These are phyloP conservation scores for Pythium oligandrum DNA, from an alignment of 352 stramenopile genomes.

Conservation along the genomic window DNA sequence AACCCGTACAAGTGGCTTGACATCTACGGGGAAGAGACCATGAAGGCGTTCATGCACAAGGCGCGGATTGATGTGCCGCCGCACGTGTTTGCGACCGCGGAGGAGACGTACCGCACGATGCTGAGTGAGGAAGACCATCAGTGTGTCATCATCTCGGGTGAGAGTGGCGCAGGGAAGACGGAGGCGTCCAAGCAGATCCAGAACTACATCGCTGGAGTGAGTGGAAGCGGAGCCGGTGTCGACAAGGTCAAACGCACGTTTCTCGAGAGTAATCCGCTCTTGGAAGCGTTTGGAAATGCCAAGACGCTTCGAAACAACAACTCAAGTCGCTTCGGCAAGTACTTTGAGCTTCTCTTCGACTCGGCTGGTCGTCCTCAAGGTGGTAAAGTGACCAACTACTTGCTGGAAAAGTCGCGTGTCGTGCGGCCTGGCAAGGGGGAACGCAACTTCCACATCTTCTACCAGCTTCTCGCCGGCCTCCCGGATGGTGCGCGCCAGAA, in stretches of 20 bases:
- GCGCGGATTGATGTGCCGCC: constrained; percentile 81
- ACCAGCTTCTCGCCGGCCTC: constrained; percentile 84
- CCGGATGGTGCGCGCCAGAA: constrained; percentile 55
- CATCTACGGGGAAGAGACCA: constrained; percentile 81
- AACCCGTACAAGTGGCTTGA: constrained; percentile 90
- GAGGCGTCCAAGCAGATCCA: constrained; percentile 89
- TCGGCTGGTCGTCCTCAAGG: constrained; percentile 70
- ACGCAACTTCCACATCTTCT: constrained; percentile 95
- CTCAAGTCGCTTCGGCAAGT: constrained; percentile 94
- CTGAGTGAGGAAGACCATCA: constrained; percentile 87
- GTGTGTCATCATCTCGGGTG: constrained; percentile 88
- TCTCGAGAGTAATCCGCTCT: constrained; percentile 92
- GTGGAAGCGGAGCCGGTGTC: constrained; percentile 65
- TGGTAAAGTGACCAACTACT: constrained; percentile 89
- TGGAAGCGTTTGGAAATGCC: constrained; percentile 96
- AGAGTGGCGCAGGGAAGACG: constrained; percentile 83
- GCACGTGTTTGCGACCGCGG: constrained; percentile 83
- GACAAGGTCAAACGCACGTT: constrained; percentile 90
- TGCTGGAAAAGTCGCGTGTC: constrained; percentile 90
- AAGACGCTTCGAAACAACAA: constrained; percentile 95
- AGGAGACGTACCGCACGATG: constrained; percentile 87
- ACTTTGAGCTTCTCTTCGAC: constrained; percentile 94
- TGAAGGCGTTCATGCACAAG: constrained; percentile 83
- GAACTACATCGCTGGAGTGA: constrained; percentile 86
- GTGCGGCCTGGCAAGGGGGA: constrained; percentile 84